A percentile compares a stretch with the other conserved stretches of the same genome.
phyloP scores from a whole-genome alignment of 169 alveolate species.

The Plasmodium fragile region DNA sequence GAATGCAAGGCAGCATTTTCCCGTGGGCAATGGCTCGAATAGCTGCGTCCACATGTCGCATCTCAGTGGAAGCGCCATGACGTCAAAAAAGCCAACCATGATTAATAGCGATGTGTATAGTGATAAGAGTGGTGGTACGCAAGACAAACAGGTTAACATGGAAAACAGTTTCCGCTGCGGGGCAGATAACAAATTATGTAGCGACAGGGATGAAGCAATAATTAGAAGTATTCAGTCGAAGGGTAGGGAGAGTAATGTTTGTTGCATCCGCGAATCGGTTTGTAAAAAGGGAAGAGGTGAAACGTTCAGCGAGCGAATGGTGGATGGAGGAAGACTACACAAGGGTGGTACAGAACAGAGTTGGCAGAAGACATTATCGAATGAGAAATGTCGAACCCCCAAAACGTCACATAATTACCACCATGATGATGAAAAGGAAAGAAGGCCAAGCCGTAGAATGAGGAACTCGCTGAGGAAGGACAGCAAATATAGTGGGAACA shows the following conservation, averaged over 20 bases:
- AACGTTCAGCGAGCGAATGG: background rate
- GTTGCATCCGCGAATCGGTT: background rate
- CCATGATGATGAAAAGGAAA: background rate
- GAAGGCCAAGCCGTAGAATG: background rate
- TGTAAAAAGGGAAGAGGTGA: background rate
- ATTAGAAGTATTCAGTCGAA: background rate
- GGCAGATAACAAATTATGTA: background rate
- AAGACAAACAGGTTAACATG: background rate
- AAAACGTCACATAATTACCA: background rate
- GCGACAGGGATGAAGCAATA: background rate
- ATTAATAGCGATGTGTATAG: background rate
- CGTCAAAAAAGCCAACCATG: background rate
- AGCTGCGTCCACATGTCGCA: background rate
- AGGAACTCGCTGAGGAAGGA: background rate
- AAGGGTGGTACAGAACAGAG: background rate
- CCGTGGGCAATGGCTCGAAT: background rate
- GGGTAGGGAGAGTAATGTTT: background rate
- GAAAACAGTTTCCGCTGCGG: background rate
- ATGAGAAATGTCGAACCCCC: background rate
- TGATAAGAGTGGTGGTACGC: background rate
- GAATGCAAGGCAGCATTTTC: background rate
- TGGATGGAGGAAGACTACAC: background rate
- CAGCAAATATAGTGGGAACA: background rate
- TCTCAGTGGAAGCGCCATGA: background rate
- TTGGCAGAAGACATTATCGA: background rate